Base-by-base conservation (phyloP, 441 rosid genomes). In the Isatis lusitanica region DNA sequence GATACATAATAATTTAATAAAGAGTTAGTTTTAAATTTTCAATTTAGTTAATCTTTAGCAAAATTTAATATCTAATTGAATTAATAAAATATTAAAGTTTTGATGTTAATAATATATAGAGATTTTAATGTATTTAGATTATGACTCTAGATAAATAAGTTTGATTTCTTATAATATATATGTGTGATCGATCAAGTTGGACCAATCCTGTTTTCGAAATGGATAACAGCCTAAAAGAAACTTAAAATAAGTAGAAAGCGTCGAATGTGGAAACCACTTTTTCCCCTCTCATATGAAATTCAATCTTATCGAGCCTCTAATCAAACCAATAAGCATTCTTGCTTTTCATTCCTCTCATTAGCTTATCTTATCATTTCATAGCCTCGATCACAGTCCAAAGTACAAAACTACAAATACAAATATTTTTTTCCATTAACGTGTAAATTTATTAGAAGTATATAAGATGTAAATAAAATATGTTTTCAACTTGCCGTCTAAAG, bases 301-400 rank as follows among this genome's bases (percentile, higher is more conserved):
- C 6, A 47, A 64, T 51, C 75, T 76, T 64, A 76, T 76, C 67
- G 68, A 40, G 67, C 69, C 63, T 61, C 59, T 66, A 68, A 57
- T 58, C 63, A 74, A 71, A 53, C 81, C 86, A 82, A 83, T 81
- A 87, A 73, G 78, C 80, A 67, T 67, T 60, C 63, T 66, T 66
- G 82, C 91, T 82, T 83, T 83, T 85, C 85, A 78, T 74, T 79
- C 50, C 46, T 59, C 63, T 42, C 66, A 24, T 51, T 67, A 30
- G 76, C 87, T 86, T 86, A 82, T 86, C 86, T 80, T 75, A 79
- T 80, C 79, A 76, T 64, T 18, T 21, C 61, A 70, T 73, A 65
- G 74, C 77, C 63, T 72, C 30, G 47, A 47, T 44, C 73, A 68
- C 55, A 66, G 15, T 55, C 35, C 15, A 50, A 65, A 28, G 51